These are phyloP conservation scores for Blastocystis hominis DNA, from an alignment of 352 stramenopile species.

Conservation along the genomic window DNA sequence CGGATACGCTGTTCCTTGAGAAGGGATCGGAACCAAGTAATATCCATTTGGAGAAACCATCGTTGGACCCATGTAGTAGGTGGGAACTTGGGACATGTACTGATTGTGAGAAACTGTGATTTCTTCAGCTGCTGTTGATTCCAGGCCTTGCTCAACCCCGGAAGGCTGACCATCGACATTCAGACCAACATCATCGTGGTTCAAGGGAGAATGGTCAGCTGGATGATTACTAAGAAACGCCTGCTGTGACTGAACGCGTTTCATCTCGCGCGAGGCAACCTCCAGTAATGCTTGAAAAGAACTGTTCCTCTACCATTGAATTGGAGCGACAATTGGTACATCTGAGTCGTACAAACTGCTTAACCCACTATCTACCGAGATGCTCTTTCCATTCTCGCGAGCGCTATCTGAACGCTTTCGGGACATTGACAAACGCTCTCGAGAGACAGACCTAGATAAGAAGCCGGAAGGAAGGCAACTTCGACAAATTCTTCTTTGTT, in stretches of 20 bases:
- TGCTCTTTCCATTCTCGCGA: background rate
- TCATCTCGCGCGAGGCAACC: background rate
- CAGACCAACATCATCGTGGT: constrained; percentile 13
- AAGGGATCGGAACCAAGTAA: background rate
- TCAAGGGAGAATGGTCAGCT: background rate
- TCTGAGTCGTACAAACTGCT: background rate
- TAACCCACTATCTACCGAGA: background rate
- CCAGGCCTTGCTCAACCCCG: background rate
- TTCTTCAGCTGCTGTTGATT: background rate
- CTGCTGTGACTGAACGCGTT: background rate
- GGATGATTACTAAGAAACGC: background rate
- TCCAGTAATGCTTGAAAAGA: constrained; percentile 16
- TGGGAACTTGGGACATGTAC: background rate
- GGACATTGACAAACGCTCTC: background rate
- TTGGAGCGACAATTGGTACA: background rate
- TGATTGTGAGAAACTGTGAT: background rate
- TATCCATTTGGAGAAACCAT: background rate
- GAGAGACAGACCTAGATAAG: constrained; percentile 14
- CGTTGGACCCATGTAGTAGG: background rate
- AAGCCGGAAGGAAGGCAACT: background rate
- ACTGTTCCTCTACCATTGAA: background rate
- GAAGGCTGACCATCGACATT: background rate
- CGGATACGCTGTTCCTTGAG: too few relatives aligned
- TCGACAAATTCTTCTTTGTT: background rate
- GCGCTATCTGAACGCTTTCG: background rate